These are phyloP conservation scores for Neofusicoccum ribis DNA, from an alignment of 2,329 filamentous ascomycete genomes.

Conservation along the genomic window DNA sequence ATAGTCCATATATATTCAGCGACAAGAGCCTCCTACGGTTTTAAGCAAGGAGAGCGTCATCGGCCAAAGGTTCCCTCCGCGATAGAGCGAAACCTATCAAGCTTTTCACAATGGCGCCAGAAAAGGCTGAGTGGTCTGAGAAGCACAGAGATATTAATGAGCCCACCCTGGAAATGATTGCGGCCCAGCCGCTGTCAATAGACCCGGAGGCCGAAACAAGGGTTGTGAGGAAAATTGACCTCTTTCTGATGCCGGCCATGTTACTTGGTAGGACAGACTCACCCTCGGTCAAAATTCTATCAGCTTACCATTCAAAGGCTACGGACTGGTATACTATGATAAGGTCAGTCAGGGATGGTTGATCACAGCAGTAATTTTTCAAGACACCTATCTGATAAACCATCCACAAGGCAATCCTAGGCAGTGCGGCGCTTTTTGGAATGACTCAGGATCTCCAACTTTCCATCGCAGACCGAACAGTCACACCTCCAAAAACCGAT, in stretches of 20 bases:
- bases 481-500: slow-evolving; percentile 54
- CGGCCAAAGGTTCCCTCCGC: too few species aligned
- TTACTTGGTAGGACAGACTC: slow-evolving; percentile 31
- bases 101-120: too few species aligned
- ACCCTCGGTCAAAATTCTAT: too few species aligned
- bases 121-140: too few species aligned
- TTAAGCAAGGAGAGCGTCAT: too few species aligned
- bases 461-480: slow-evolving; percentile 51
- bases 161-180: background rate
- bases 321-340: slow-evolving; percentile 66
- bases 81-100: too few species aligned
- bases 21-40: too few species aligned
- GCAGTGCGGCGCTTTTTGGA: slow-evolving; percentile 71
- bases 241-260: slow-evolving; percentile 68
- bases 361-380: too few species aligned
- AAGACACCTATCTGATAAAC: slow-evolving; percentile 50
- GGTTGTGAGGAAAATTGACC: slow-evolving; percentile 66
- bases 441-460: slow-evolving; percentile 71
- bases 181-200: background rate
- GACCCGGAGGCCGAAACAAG: slow-evolving; percentile 57
- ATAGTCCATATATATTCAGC: too few species aligned
- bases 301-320: slow-evolving; percentile 37
- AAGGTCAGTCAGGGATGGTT: too few species aligned
- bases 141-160: too few species aligned
- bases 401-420: slow-evolving; percentile 61